Base-by-base conservation (phyloP, 2,329 filamentous ascomycete species). In the Exophiala aquamarina region DNA sequence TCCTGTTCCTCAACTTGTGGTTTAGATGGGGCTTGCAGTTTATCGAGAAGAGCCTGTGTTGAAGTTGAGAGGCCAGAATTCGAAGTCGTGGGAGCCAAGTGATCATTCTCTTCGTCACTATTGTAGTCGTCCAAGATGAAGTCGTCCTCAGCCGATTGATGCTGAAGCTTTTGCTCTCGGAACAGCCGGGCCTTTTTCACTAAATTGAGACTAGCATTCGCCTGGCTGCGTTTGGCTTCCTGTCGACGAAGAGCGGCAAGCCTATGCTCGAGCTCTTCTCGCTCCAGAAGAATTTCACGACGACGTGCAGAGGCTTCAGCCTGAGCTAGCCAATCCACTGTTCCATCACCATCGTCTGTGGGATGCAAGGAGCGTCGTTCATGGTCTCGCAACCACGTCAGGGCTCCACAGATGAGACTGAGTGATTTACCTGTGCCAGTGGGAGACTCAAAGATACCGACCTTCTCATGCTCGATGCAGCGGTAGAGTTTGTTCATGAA, bases 381-480 rank as follows among this genome's bases (percentile, higher is more conserved):
- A 68, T 91, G 81, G 47, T 88, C 81, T 38, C 91, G 84, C n/a
- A 96, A 75, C 91, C 91, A 96, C 2, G 90, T 95, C 60, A 96
- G 67, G 4, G 90, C 84, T 32, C 86, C 87, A 63, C 91, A 96
- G 54, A 96, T 93, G 20, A 96, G 75, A 56, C 91, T 95, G 35
- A 96, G 70, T 1, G 91, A 95, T 77, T 96, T 96, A 35, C 91
- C 91, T 76, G 82, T 86, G 66, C 91, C 91, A 33, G 91, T 96
- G n/a, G 91, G 91, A 36, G 89, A 95, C 64, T 96, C 91, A 36
- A 96, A 84, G 34, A 96, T 90, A 21, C 88, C 91, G 37, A 95
- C 76, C 61, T 91, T 88, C 7, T 87, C 85, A 33, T 86, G 67
- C 57, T 94, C 83, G 19, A 95, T 79, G 50, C 89, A 88, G 40